Base-by-base conservation (phyloP, 2,329 filamentous ascomycete genomes). In the Parascedosporium putredinis region DNA sequence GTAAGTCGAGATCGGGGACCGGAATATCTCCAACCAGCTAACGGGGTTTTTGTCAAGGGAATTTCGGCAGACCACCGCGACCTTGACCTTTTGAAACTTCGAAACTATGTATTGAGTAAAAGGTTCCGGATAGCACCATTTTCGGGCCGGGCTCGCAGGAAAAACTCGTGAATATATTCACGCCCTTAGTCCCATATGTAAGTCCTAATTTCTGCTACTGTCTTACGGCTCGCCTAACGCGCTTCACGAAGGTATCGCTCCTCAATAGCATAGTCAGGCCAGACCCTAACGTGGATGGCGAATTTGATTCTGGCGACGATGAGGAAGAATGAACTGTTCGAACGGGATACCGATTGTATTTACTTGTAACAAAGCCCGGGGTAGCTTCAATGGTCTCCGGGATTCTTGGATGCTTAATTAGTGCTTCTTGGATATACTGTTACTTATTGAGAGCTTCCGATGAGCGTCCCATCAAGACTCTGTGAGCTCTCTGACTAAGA, bases 11-110 rank as follows among this genome's bases (percentile, higher is more conserved):
- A 33, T n/a, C 24, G 18, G 24, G 43, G 33, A 9, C 18, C 14
- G 9, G 3, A 22, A 27, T 9, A 14, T 12, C n/a, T 45, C n/a
- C 6, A 20, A 25, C 20, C 10, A 5, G 27, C 34, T 27, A 20
- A 29, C 33, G 46, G 16, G 31, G 33, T 10, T 42, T 5, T 45
- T 16, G 31, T 45, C 5, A 9, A 16, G 25, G 38, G 20, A 50
- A 12, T 7, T 7, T 8, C 12, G 42, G 74, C 76, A 18, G 81
- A 86, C 51, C 86, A 95, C 61, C 71, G 77, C 38, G 85, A 95
- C 57, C 89, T 95, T 59, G 80, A 83, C 50, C 74, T 96, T 48
- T 72, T 95, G 50, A 85, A 88, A 58, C 73, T 96, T 60, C 78
- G 82, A 53, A 93, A 83, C 63, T 95, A 85, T 62, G 90, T 85